A percentile compares a stretch with the other conserved stretches of the same genome.
These are phyloP conservation scores for Mesembryanthemum crystallinum DNA, from an alignment of 148 eudicot species.

Conservation along the genomic window DNA sequence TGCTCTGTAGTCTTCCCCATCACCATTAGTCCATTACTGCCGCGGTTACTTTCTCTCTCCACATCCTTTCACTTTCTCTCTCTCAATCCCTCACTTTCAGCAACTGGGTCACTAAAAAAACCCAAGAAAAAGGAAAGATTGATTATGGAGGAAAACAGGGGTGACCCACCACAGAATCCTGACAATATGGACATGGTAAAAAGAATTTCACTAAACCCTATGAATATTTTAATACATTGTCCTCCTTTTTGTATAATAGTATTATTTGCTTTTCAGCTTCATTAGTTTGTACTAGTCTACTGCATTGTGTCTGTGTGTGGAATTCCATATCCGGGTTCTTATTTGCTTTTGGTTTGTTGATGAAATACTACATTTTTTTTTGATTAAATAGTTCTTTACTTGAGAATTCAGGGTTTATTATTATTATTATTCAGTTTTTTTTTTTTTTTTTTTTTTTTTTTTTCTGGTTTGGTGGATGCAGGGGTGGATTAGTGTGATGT, in stretches of 20 bases:
- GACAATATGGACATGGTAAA: not conserved
- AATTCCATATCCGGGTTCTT: too few species aligned
- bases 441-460: not conserved
- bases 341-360: too few species aligned
- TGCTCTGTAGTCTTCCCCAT: too few species aligned
- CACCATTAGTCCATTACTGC: too few species aligned
- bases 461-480: not conserved
- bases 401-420: too few species aligned
- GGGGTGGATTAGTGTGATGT: too few species aligned
- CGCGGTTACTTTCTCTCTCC: not conserved
- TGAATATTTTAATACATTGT: not conserved
- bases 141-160: not conserved
- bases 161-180: conserved; percentile 4
- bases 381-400: too few species aligned
- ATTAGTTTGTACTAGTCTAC: not conserved
- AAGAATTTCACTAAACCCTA: conserved; percentile 5
- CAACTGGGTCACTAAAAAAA: too few species aligned
- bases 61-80: not conserved
- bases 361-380: not conserved
- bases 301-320: too few species aligned
- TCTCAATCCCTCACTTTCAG: not conserved
- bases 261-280: not conserved
- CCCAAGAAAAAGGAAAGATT: not conserved
- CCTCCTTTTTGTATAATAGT: not conserved
- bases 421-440: too few species aligned